Conservation (phyloP, 2,329 filamentous ascomycete genomes). For the Meredithiella fracta region DNA sequence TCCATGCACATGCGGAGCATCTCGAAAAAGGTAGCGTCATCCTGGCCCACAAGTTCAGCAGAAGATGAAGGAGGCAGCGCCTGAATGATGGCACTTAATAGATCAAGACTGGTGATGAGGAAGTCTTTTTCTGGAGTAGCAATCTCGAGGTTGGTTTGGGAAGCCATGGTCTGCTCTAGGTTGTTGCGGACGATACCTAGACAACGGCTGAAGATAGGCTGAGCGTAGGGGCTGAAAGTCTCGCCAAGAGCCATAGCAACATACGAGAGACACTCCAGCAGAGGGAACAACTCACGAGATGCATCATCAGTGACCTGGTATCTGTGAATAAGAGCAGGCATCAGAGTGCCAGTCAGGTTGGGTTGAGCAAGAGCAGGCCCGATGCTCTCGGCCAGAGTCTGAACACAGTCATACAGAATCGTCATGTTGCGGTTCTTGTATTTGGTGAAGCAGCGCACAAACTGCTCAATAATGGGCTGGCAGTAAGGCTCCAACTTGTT, state of each 20-base stretch:
- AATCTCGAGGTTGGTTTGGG: conserved; percentile 47
- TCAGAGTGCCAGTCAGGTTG: conserved; percentile 67
- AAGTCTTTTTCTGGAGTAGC: conserved; percentile 93
- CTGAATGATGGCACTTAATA: conserved; percentile 85
- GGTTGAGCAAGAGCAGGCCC: conserved; percentile 65
- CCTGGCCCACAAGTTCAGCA: conserved; percentile 55
- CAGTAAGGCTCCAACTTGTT: conserved; percentile 70
- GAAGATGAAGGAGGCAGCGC: conserved; percentile 61
- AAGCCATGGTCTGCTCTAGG: conserved; percentile 61
- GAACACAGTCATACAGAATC: conserved; percentile 95
- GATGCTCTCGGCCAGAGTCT: conserved; percentile 86
- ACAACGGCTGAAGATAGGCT: conserved; percentile 74
- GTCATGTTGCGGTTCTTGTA: conserved; percentile 99
- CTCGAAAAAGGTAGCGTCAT: conserved; percentile 76
- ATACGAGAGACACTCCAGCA: conserved; percentile 93
- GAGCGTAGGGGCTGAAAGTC: conserved; percentile 69
- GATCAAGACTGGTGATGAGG: conserved; percentile 81
- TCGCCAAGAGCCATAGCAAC: conserved; percentile 73
- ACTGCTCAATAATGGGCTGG: conserved; percentile 77
- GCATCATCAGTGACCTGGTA: conserved; percentile 80
- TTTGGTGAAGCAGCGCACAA: conserved; percentile 75
- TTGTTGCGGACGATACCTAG: conserved; percentile 85
- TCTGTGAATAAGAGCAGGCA: conserved; percentile 79
- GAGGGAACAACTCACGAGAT: conserved; percentile 81
- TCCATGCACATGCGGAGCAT: conserved; percentile 84